Evolutionary conservation across 2,329 filamentous ascomycete species (phyloP), one percentile per base, ranked within the genome.

Genomic region (Aureobasidium vineae): DNA sequence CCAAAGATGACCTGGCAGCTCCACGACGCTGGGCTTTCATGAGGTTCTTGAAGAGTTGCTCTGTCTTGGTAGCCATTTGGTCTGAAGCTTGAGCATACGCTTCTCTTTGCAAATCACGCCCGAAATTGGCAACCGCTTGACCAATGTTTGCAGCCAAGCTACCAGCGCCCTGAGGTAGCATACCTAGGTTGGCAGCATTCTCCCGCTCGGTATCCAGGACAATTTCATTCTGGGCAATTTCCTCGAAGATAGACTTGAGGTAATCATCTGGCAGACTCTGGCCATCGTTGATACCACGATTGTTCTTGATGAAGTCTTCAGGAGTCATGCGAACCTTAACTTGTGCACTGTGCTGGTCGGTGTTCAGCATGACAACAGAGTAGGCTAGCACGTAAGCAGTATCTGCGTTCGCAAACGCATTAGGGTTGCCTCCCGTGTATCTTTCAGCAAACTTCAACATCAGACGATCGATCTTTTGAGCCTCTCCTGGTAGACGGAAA

Each of bases 381-480:
- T 99, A 99, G 0, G 92, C 89, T 43, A 99, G 82, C 10, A 99
- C 92, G 71, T 99, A 99, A 16, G 95, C 94, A 0, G 96, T 99
- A 76, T 99, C 96, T 1, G 95, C 96, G 73, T 98, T 99, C 41
- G 95, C 95, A 77, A 97, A 99, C 1, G 95, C 94, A 74, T 97
- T 97, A 0, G 95, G 95, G 72, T 99, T 99, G 36, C 93, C 93
- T 68, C 89, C 90, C 61, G 96, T 90, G 76, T 99, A 99, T 68
- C 94, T 88, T 77, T 98, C 94, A 11, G 95, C 95, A 79, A 98
- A 99, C 77, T 99, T 99, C 71, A 99, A 82, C 95, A 99, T 98
- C 79, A 98, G 96, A 56, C 95, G 91, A 86, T 99, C 95, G 71
- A 99, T 99, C 81, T 99, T 99, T 76, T 99, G 95, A 0, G 93